These are phyloP conservation scores for Pseudopyricularia cyperi DNA, from an alignment of 2,329 filamentous ascomycete genomes.

Conservation along the genomic window DNA sequence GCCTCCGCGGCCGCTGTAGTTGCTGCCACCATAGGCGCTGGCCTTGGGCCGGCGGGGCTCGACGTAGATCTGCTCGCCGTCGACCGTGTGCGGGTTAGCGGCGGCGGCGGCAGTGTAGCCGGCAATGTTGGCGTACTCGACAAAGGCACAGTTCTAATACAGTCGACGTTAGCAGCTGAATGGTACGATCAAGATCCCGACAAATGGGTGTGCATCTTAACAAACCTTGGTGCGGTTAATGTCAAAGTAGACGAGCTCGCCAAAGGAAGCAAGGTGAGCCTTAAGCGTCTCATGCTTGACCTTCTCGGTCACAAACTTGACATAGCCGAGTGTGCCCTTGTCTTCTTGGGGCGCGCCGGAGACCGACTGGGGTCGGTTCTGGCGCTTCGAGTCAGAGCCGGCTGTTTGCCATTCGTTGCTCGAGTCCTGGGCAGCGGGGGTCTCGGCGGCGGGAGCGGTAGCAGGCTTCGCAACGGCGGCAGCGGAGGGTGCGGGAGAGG, in stretches of 20 bases:
- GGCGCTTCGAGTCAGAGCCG: slow-evolving; percentile 70
- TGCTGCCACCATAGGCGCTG: slow-evolving; percentile 56
- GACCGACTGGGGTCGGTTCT: slow-evolving; percentile 59
- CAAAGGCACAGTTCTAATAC: slow-evolving; percentile 85
- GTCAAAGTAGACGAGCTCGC: slow-evolving; percentile 60
- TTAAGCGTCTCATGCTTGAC: slow-evolving; percentile 64
- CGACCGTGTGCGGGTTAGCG: slow-evolving; percentile 76
- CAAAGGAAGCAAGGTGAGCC: slow-evolving; percentile 56
- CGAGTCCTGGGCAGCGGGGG: slow-evolving; percentile 36
- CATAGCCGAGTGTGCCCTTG: slow-evolving; percentile 71
- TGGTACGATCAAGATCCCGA: too few species aligned
- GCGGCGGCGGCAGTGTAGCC: slow-evolving; percentile 73
- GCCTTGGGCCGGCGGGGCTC: slow-evolving; percentile 79
- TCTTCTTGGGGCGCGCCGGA: slow-evolving; percentile 50
- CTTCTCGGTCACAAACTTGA: slow-evolving; percentile 91
- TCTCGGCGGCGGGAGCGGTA: slow-evolving; percentile 1
- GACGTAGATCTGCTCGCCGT: slow-evolving; percentile 69
- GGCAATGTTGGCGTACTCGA: slow-evolving; percentile 74
- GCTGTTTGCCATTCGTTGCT: slow-evolving; percentile 79
- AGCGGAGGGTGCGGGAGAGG: slow-evolving; percentile 33
- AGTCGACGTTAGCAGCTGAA: slow-evolving; percentile 7
- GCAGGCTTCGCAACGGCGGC: slow-evolving; percentile 10
- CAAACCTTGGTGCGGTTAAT: slow-evolving; percentile 73
- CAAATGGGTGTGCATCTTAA: slow-evolving; percentile 2
- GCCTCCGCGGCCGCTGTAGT: slow-evolving; percentile 50